phyloP scores from a whole-genome alignment of 2,329 filamentous ascomycete species.

The Trichoderma simmonsii region DNA sequence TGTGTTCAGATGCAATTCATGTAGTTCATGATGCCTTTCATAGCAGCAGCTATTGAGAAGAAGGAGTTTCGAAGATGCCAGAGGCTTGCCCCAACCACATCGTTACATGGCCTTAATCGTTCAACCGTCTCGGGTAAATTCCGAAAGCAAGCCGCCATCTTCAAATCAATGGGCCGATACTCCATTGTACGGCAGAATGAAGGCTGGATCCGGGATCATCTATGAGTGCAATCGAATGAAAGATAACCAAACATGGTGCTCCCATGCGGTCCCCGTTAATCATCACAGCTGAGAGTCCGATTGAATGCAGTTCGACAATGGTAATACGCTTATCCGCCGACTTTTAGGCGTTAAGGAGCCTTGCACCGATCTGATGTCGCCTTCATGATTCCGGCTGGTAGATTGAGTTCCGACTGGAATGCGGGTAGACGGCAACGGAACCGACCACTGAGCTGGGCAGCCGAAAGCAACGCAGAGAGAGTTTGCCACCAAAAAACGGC shows the following conservation, averaged over 20 bases:
- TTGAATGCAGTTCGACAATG: not conserved
- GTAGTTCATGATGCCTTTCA: not conserved
- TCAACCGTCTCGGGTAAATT: not conserved
- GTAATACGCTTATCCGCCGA: not conserved
- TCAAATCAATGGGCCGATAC: not conserved
- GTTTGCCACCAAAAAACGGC: not conserved
- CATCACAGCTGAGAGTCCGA: not conserved
- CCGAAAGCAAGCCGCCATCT: not conserved
- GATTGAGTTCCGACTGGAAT: slow-evolving; percentile 4
- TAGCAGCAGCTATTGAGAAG: not conserved
- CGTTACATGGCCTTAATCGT: not conserved
- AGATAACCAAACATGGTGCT: not conserved
- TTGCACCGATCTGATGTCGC: not conserved
- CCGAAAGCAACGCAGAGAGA: not conserved
- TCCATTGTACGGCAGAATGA: not conserved
- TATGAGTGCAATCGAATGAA: not conserved
- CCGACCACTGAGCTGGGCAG: not conserved
- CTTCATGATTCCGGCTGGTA: not conserved
- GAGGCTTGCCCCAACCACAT: not conserved
- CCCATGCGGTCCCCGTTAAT: not conserved
- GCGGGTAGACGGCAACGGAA: not conserved
- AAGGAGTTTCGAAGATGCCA: not conserved
- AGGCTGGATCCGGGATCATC: not conserved
- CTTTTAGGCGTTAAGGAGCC: not conserved
- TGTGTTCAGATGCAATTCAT: not conserved